Conservation (phyloP, 257 asterid species). For the Misopates orontium region DNA sequence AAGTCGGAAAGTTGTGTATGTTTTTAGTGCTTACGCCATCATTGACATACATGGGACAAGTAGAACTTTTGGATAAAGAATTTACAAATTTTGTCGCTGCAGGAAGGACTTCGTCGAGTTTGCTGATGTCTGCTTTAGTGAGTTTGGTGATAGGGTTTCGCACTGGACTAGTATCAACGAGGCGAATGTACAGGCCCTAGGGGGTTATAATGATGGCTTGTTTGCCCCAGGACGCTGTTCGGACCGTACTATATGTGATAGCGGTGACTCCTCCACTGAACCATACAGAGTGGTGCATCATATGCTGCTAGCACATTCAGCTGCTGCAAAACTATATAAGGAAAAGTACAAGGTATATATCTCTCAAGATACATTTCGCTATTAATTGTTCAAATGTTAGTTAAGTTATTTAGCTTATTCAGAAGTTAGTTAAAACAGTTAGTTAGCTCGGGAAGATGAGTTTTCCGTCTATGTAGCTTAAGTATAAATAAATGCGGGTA, state of each 20-base stretch:
- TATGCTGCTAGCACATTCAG: conserved; percentile 52
- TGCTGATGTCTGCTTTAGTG: conserved; percentile 59
- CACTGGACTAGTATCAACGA: conserved; percentile 63
- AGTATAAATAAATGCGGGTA: no score
- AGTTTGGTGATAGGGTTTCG: conserved; percentile 58
- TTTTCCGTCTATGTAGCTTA: no score
- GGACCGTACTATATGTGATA: conserved; percentile 22
- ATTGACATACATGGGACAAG: no score
- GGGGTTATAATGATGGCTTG: conserved; percentile 46
- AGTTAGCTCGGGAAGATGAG: no score
- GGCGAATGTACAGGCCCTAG: conserved; percentile 43
- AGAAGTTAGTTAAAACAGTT: no score
- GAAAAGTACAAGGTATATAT: conserved; percentile 45
- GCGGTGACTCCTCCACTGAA: conserved; percentile 47
- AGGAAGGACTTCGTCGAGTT: conserved; percentile 56
- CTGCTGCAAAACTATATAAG: conserved; percentile 36
- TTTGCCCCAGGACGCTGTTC: conserved; percentile 56
- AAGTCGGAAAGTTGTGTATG: conserved; percentile 51
- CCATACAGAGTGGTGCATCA: conserved; percentile 53
- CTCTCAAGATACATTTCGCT: no score
- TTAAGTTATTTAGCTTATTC: no score
- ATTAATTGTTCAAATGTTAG: no score
- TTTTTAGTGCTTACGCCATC: neutral
- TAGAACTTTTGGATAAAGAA: neutral
- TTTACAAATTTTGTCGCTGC: no score